Evolutionary conservation across 2,329 filamentous ascomycete species (phyloP).

Genomic region (Colletotrichum sp.): DNA sequence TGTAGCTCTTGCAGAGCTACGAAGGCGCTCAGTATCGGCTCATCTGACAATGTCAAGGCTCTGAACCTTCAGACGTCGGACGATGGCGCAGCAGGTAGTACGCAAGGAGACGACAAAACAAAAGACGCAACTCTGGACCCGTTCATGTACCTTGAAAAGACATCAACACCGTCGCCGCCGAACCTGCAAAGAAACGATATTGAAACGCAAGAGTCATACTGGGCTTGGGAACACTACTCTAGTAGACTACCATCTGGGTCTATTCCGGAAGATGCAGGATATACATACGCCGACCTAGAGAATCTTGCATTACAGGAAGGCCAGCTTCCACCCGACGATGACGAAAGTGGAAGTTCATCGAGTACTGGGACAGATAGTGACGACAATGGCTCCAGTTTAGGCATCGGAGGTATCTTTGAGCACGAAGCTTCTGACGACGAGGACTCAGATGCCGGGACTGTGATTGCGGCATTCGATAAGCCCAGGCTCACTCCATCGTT

Average conservation of each 20-base stretch:
- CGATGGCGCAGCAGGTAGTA: not conserved
- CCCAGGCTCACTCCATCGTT: not conserved
- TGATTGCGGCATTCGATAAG: not conserved
- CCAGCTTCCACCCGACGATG: not conserved
- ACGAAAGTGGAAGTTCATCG: not conserved
- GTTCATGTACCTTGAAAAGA: not conserved
- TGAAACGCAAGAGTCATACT: not conserved
- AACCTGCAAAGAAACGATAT: not conserved
- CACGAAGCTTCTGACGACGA: not conserved
- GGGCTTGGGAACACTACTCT: not conserved
- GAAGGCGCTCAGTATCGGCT: not conserved
- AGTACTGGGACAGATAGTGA: not conserved
- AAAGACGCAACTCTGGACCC: not conserved
- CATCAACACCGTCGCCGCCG: not conserved
- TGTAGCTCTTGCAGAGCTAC: not conserved
- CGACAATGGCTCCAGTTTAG: not conserved
- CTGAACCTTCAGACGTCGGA: not conserved
- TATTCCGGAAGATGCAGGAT: not conserved
- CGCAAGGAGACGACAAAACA: not conserved
- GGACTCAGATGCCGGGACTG: not conserved
- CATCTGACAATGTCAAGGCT: not conserved
- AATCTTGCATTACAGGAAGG: not conserved
- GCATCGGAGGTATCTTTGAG: not conserved
- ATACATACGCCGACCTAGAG: not conserved
- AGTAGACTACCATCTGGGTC: not conserved